Evolutionary conservation across 306 rosid species (phyloP), one percentile per base, ranked within the genome.

Genomic region (Prunus mume): DNA sequence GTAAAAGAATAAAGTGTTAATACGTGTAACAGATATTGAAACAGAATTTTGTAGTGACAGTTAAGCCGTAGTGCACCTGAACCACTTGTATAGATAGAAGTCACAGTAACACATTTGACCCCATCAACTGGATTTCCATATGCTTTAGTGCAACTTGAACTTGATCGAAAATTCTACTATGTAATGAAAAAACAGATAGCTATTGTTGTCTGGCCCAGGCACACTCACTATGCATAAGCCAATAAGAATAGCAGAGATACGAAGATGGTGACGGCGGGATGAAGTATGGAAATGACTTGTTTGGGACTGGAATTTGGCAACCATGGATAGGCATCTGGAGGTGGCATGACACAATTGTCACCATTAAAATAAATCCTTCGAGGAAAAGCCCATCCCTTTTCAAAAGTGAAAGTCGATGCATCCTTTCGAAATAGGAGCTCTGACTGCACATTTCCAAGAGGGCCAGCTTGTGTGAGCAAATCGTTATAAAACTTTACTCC

Each of bases 331-430:
- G 97, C 85, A 83, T 95, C 99, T 41, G 99, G 99, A 69, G 99
- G 96, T 73, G 99, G 99, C 92, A 88, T 86, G 67, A 88, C 92
- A 81, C 92, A 88, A 69, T 88, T 88, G 78, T 88, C 92, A 20
- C 97, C 97, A 14, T 95, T 95, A 83, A 95, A 95, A 76, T 95
- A 95, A 77, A 95, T 83, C 52, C 99, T 95, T 78, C 99, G 84
- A 8, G 99, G 97, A 81, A 95, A 95, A 62, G 97, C 99, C 97
- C 99, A 95, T 63, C 99, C 99, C 75, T 95, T 95, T 52, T 95
- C 99, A 27, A 92, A 90, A 68, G 97, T 89, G 83, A 95, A 95
- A 65, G 96, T 92, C 61, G 93, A 85, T 73, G 79, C 30, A 78
- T 92, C 99, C 76, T 95, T 95, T 70, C 87, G 84, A 65, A 95